Evolutionary conservation across 1,139 yeast genomes (phyloP), one percentile per base, ranked within the genome.

Genomic region (Suhomyces anneliseae): DNA sequence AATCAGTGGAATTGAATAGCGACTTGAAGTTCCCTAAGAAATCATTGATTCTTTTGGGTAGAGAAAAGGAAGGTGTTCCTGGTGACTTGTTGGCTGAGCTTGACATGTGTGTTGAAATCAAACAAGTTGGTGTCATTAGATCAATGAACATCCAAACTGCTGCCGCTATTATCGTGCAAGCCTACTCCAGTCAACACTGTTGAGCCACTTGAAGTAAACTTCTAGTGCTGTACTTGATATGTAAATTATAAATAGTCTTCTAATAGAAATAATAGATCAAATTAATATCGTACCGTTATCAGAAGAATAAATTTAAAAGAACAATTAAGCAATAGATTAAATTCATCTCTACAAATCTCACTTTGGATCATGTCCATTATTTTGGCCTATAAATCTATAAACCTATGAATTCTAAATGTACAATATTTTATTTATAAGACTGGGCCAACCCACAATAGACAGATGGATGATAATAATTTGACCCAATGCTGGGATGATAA

Each of bases 101-200:
- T 34, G 97, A 92, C 62, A 72, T 85, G 58, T 90, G 97, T 64
- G 83, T 92, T 29, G 97, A 90, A 60, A 92, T 92, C 58, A 88
- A 90, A 60, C 98, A 92, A 62, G 87, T 84, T 34, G 98, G 98
- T 10, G 92, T 90, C 19, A 83, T 92, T 40, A 76, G 98, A 56
- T 89, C 96, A 2, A 90, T 92, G 98, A 92, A 92, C 61, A 90
- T 92, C 52, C 98, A 92, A 68, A 92, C 98, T 0, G 98, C 97
- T 1, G 85, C 97, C 0, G 97, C 98, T 0, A 90, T 92, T 29
- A 82, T 90, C 38, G 96, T 89, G 5, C 96, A 92, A 64, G 95
- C 97, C 0, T 92, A 92, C 60, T 83, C 96, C 1, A 72, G 82
- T 10, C 96, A 90, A 61, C 90, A 88, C 61, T 77, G 78, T 56